Percentiles rank a stretch among this genome's conserved stretches.
These are phyloP conservation scores for Cicer yamashitae DNA, from an alignment of 306 rosid species.

Conservation along the genomic window DNA sequence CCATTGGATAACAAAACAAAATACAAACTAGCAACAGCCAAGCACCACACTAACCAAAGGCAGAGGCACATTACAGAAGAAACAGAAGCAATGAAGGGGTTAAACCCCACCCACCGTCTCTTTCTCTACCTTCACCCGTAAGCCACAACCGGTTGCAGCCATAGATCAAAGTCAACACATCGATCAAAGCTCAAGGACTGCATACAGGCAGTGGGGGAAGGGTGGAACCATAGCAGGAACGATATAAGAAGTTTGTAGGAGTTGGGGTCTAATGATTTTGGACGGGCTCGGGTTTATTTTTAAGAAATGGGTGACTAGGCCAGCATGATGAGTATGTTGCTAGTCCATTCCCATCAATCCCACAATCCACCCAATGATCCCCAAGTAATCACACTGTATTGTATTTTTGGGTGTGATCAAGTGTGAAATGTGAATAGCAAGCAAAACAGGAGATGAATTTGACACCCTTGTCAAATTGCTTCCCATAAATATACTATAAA, in stretches of 20 bases:
- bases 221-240: background rate
- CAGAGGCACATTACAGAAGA: slow-evolving; percentile 2
- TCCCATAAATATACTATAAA: background rate
- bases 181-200: background rate
- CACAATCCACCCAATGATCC: background rate
- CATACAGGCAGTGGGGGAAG: background rate
- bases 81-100: background rate
- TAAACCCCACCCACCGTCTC: slow-evolving; percentile 6
- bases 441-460: background rate
- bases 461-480: slow-evolving; percentile 1
- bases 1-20: slow-evolving; percentile 12
- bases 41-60: background rate
- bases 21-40: slow-evolving; percentile 12
- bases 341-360: background rate
- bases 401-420: background rate
- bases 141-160: background rate
- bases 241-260: background rate
- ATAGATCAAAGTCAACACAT: background rate
- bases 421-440: background rate
- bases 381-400: background rate
- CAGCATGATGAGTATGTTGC: background rate
- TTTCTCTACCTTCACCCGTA: background rate
- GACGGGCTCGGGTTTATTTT: background rate
- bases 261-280: slow-evolving; percentile 2
- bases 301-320: background rate